These are phyloP conservation scores for Pholiota adiposa DNA, from an alignment of 1,284 basidiomycete species.

Conservation along the genomic window DNA sequence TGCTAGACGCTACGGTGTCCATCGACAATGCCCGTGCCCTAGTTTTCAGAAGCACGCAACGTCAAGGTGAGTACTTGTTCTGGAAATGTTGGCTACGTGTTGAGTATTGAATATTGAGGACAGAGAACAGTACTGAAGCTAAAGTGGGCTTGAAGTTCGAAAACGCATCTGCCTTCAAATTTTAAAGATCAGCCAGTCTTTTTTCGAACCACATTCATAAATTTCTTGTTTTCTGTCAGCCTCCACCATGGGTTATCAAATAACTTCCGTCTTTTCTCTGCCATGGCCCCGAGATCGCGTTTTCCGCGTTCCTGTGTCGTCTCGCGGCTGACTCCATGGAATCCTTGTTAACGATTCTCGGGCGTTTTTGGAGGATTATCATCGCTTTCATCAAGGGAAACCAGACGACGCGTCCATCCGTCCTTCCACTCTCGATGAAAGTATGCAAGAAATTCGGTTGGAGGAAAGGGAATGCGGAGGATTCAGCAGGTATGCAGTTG, in stretches of 20 bases:
- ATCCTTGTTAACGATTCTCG: constrained; percentile 10
- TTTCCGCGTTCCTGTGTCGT: not conserved
- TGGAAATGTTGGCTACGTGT: no score
- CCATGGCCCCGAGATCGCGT: not conserved
- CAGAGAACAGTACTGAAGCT: no score
- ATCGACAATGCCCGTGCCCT: no score
- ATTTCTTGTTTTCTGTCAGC: constrained; percentile 9
- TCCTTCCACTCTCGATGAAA: constrained; percentile 5
- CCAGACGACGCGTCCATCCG: not conserved
- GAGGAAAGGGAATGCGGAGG: not conserved
- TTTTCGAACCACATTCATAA: no score
- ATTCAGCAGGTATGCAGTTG: not conserved
- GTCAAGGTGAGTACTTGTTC: no score
- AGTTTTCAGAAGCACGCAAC: no score
- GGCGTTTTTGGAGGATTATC: constrained; percentile 9
- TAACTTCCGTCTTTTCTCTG: not conserved
- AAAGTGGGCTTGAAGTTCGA: no score
- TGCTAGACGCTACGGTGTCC: no score
- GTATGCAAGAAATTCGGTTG: not conserved
- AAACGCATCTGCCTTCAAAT: no score
- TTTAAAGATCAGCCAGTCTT: no score
- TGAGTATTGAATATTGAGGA: no score
- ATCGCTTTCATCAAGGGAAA: constrained; percentile 4
- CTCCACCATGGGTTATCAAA: constrained; percentile 4
- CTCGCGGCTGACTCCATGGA: constrained; percentile 4